Conservation (phyloP, 140 eudicot species). For the Bidens hawaiensis region DNA sequence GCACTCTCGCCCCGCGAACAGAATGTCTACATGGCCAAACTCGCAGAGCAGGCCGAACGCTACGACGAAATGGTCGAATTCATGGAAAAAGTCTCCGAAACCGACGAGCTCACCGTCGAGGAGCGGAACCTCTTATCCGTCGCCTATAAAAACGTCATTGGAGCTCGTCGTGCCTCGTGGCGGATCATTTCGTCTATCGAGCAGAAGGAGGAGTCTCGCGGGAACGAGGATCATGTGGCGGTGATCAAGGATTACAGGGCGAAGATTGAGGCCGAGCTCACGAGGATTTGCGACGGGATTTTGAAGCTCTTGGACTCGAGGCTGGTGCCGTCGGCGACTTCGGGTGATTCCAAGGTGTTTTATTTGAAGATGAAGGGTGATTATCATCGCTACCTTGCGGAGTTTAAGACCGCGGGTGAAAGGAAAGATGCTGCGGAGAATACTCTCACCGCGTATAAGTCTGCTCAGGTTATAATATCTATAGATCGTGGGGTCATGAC, state of each 20-base stretch:
- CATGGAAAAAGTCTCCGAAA: constrained; percentile 64
- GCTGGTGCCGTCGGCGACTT: constrained; percentile 49
- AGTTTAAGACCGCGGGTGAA: constrained; percentile 66
- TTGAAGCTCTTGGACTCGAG: constrained; percentile 56
- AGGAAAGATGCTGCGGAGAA: constrained; percentile 78
- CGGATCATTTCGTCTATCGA: constrained; percentile 73
- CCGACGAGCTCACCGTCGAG: constrained; percentile 61
- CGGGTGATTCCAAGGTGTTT: constrained; percentile 71
- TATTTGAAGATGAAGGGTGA: constrained; percentile 77
- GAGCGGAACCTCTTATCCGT: constrained; percentile 69
- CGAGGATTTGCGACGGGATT: constrained; percentile 57
- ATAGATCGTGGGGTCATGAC: not conserved
- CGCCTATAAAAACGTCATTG: constrained; percentile 78
- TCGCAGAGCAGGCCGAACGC: constrained; percentile 78
- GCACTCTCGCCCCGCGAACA: constrained; percentile 53
- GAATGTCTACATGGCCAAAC: constrained; percentile 70
- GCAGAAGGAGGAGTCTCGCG: constrained; percentile 80
- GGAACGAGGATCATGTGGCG: constrained; percentile 63
- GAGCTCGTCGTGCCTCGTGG: constrained; percentile 80
- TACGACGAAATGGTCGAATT: constrained; percentile 79
- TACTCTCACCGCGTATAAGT: constrained; percentile 65
- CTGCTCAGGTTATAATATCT: constrained; percentile 57
- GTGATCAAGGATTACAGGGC: constrained; percentile 50
- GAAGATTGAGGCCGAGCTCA: constrained; percentile 60
- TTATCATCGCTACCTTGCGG: constrained; percentile 73